A percentile compares a stretch with the other conserved stretches of the same genome.
phyloP scores from a whole-genome alignment of 768 basidiomycete species.

The Termitomyces bulborhizus region DNA sequence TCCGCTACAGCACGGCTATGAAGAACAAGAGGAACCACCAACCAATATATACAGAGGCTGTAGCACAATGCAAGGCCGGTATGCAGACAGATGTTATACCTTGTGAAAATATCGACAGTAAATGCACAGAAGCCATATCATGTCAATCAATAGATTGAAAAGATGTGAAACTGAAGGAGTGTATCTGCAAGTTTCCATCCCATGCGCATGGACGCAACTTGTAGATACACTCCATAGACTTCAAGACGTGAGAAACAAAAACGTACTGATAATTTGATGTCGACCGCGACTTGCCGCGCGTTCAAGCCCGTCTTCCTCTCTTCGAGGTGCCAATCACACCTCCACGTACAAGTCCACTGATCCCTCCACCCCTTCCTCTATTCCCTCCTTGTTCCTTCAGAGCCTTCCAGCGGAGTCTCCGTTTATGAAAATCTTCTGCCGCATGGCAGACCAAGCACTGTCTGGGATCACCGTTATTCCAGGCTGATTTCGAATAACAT shows the following conservation, averaged over 20 bases:
- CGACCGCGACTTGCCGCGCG: background rate
- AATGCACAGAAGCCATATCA: background rate
- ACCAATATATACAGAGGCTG: too few relatives aligned
- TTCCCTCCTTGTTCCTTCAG: background rate
- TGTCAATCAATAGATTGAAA: too few relatives aligned
- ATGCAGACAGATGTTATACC: too few relatives aligned
- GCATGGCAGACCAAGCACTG: slow-evolving; percentile 3
- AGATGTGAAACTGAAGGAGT: background rate
- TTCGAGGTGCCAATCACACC: background rate
- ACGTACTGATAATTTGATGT: background rate
- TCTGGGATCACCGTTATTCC: background rate
- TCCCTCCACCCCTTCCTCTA: background rate
- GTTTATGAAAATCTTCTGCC: background rate
- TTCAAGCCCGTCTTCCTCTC: background rate
- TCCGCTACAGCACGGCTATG: too few relatives aligned
- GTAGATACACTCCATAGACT: background rate
- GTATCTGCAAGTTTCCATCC: background rate
- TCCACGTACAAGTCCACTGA: background rate
- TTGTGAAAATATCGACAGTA: too few relatives aligned
- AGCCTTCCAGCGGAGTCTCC: background rate
- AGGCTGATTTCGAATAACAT: background rate
- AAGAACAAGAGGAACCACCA: too few relatives aligned
- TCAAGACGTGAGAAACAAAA: background rate
- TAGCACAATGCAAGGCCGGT: too few relatives aligned
- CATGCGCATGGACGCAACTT: background rate